Percentiles rank a stretch among this genome's conserved stretches.
Evolutionary conservation across 2,329 filamentous ascomycete species (phyloP).

Genomic region (Fusarium redolens): DNA sequence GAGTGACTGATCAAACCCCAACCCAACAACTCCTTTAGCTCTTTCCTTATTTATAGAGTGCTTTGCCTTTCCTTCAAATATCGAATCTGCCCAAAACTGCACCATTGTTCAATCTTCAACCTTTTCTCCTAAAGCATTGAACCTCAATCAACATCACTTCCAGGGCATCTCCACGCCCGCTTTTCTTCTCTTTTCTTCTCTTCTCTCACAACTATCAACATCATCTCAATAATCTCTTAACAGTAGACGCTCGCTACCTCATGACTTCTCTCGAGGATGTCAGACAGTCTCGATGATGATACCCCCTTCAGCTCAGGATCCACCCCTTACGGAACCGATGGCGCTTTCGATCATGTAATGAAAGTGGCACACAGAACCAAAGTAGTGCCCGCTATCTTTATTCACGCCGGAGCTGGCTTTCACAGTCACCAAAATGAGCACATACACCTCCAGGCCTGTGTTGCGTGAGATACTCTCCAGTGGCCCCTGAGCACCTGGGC

Average conservation of each 20-base stretch:
- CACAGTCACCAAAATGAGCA: slow-evolving; percentile 89
- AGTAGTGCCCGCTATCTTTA: slow-evolving; percentile 80
- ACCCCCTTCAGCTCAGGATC: slow-evolving; percentile 58
- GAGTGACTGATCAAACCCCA: not conserved
- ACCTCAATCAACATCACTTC: slow-evolving; percentile 13
- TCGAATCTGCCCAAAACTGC: not conserved
- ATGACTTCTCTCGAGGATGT: slow-evolving; percentile 49
- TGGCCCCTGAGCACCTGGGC: not conserved
- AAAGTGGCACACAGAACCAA: slow-evolving; percentile 51
- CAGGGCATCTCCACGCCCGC: not conserved
- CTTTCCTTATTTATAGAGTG: not conserved
- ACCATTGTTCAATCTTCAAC: slow-evolving; percentile 1
- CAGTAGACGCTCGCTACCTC: slow-evolving; percentile 7
- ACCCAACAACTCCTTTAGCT: not conserved
- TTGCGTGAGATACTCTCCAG: slow-evolving; percentile 71
- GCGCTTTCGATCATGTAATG: slow-evolving; percentile 54
- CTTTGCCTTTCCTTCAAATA: not conserved
- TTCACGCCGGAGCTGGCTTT: slow-evolving; percentile 95
- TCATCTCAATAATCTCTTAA: not conserved
- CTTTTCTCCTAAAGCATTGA: slow-evolving; percentile 16
- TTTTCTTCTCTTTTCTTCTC: not conserved
- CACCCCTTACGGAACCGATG: slow-evolving; percentile 58
- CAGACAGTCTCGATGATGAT: slow-evolving; percentile 43
- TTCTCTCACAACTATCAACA: not conserved
- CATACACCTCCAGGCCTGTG: slow-evolving; percentile 86